A percentile compares a stretch with the other conserved stretches of the same genome.
These are phyloP conservation scores for Saccharomycopsis schoenii DNA, from an alignment of 805 yeast genomes.

Conservation along the genomic window DNA sequence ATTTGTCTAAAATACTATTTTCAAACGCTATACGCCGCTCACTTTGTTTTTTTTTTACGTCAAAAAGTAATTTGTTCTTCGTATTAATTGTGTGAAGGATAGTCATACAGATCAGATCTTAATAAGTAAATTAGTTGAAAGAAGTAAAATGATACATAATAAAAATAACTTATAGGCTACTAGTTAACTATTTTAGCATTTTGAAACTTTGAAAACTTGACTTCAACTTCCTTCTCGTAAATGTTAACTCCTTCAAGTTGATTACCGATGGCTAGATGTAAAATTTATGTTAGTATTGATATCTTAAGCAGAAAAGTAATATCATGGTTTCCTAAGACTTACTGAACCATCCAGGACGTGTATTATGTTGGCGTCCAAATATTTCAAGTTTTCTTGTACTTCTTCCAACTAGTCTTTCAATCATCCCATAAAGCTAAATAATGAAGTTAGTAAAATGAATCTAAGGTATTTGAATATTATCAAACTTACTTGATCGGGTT, in stretches of 20 bases:
- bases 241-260: conserved; percentile 55
- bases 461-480: background rate
- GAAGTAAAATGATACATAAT: background rate
- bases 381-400: conserved; percentile 75
- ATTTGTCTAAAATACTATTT: background rate
- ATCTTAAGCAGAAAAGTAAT: background rate
- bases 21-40: background rate
- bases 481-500: conserved; percentile 66
- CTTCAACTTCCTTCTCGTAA: conserved; percentile 16
- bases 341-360: conserved; percentile 83
- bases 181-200: background rate
- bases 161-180: too few species aligned
- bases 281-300: background rate
- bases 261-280: conserved; percentile 52
- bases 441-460: conserved; percentile 12
- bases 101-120: background rate
- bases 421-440: conserved; percentile 54
- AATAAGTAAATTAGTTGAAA: background rate
- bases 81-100: background rate
- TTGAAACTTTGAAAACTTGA: conserved; percentile 1
- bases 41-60: background rate
- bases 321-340: conserved; percentile 21
- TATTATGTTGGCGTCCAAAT: conserved; percentile 80
- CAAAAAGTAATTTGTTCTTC: background rate
- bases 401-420: conserved; percentile 74